Evolutionary conservation across 768 basidiomycete genomes (phyloP).

Genomic region (Termitomyces titanicus): DNA sequence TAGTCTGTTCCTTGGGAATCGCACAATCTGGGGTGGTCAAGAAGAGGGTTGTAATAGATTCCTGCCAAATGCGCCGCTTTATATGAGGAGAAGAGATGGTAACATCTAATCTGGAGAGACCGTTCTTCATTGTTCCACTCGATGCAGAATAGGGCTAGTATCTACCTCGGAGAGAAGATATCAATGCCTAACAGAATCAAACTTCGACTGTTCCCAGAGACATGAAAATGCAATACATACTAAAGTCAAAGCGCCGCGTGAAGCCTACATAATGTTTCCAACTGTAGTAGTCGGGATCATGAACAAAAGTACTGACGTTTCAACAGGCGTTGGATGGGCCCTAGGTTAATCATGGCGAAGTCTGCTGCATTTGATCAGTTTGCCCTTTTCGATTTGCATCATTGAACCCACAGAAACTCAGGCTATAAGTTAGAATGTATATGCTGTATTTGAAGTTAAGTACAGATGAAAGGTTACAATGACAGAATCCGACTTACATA

Average conservation of each 20-base stretch:
- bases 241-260: slow-evolving; percentile 69
- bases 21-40: slow-evolving; percentile 55
- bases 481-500: slow-evolving; percentile 38
- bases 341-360: slow-evolving; percentile 57
- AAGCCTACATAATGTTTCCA: slow-evolving; percentile 35
- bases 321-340: slow-evolving; percentile 47
- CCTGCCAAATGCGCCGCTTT: slow-evolving; percentile 76
- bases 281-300: neutral
- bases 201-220: neutral
- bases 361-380: slow-evolving; percentile 36
- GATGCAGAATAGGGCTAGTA: slow-evolving; percentile 2
- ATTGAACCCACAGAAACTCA: slow-evolving; percentile 51
- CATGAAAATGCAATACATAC: slow-evolving; percentile 33
- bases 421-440: slow-evolving; percentile 59
- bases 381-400: neutral
- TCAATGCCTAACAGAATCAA: slow-evolving; percentile 53
- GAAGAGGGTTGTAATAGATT: slow-evolving; percentile 63
- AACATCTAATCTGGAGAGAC: slow-evolving; percentile 46
- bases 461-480: neutral
- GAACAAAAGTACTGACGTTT: slow-evolving; percentile 46
- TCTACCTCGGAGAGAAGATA: slow-evolving; percentile 72
- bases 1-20: slow-evolving; percentile 55
- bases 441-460: slow-evolving; percentile 27
- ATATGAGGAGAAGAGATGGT: slow-evolving; percentile 56
- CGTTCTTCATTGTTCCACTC: neutral